Conservation (phyloP, 2,329 filamentous ascomycete genomes). For the Colletotrichum endophyticum region DNA sequence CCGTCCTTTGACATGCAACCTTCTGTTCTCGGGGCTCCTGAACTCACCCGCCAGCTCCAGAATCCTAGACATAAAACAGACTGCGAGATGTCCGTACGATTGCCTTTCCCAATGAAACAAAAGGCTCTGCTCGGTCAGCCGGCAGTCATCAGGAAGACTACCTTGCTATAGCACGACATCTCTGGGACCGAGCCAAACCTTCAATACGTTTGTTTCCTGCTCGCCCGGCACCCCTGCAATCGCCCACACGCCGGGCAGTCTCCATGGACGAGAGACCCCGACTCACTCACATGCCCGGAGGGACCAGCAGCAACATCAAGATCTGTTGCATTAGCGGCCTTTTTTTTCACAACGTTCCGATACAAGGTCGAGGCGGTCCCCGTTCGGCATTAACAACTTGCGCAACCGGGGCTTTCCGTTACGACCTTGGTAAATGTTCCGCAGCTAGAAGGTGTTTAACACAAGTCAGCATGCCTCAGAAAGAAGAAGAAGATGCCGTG, state of each 20-base stretch:
- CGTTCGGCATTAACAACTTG: not conserved
- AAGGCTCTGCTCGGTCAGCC: not conserved
- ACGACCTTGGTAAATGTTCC: not conserved
- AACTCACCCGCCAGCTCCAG: not conserved
- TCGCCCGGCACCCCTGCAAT: not conserved
- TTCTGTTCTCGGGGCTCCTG: not conserved
- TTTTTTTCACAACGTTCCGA: not conserved
- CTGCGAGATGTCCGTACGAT: not conserved
- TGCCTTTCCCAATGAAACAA: constrained; percentile 1
- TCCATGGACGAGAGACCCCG: not conserved
- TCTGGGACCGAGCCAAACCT: not conserved
- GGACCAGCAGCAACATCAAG: not conserved
- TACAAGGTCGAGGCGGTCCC: not conserved
- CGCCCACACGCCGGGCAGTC: not conserved
- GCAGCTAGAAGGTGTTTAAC: not conserved
- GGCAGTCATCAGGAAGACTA: not conserved
- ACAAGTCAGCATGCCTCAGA: not conserved
- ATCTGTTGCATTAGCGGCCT: constrained; percentile 11
- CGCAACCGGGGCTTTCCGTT: not conserved
- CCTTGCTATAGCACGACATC: not conserved
- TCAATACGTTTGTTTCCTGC: not conserved
- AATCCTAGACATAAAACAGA: not conserved
- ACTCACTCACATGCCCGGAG: not conserved
- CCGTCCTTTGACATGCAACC: not conserved
- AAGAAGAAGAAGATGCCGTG: not conserved